Evolutionary conservation across 139 green algal genomes (phyloP).

Genomic region (Gonium pectorale): DNA sequence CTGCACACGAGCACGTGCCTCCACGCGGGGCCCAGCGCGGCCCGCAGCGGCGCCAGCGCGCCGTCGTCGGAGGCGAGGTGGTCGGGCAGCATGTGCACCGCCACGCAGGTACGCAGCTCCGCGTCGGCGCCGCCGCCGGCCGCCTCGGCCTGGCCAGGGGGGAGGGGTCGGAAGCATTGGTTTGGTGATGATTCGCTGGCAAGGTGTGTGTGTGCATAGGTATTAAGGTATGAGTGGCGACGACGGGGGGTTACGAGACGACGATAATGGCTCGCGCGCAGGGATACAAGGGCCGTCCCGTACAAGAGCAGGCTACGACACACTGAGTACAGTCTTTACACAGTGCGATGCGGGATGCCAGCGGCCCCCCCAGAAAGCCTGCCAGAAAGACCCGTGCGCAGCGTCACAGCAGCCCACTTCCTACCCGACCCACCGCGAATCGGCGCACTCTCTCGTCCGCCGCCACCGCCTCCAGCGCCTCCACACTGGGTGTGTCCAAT

Average conservation of each 20-base stretch:
- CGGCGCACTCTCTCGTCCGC: not conserved
- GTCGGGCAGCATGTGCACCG: conserved; percentile 72
- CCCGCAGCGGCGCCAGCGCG: conserved; percentile 59
- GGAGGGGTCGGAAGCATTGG: too few relatives aligned
- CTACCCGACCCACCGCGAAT: not conserved
- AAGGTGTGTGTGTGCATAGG: too few relatives aligned
- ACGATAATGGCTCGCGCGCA: too few relatives aligned
- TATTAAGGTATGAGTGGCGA: too few relatives aligned
- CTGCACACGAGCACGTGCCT: conserved; percentile 65
- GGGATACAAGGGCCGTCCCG: too few relatives aligned
- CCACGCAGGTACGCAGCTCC: not conserved
- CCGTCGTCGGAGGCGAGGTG: conserved; percentile 53
- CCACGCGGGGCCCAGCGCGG: conserved; percentile 2
- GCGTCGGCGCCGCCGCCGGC: not conserved
- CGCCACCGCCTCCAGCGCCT: conserved; percentile 59
- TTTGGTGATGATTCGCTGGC: too few relatives aligned
- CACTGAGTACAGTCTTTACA: too few relatives aligned
- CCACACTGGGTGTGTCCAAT: conserved; percentile 82
- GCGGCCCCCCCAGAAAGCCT: too few relatives aligned
- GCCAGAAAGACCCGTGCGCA: not conserved
- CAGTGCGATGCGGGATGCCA: too few relatives aligned
- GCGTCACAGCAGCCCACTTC: not conserved
- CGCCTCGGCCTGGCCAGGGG: not conserved
- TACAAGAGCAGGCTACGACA: too few relatives aligned
- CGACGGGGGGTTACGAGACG: too few relatives aligned